Conservation (phyloP, 2,329 filamentous ascomycete species). For the Lomentospora prolificans region DNA sequence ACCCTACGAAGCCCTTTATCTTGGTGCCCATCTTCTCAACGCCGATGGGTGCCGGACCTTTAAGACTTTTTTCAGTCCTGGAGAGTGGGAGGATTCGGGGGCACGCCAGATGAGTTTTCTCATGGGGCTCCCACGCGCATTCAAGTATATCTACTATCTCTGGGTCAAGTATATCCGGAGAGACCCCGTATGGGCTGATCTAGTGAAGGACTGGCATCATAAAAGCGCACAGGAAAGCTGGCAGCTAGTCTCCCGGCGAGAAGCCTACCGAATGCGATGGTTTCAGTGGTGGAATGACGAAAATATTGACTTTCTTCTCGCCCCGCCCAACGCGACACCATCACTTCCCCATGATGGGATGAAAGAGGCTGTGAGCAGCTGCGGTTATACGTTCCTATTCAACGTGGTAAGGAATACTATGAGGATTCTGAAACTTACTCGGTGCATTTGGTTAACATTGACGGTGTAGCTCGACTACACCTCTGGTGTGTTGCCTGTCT, state of each 20-base stretch:
- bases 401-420: constrained; percentile 53
- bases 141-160: constrained; percentile 80
- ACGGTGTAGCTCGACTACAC: constrained; percentile 68
- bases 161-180: constrained; percentile 77
- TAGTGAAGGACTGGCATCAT: constrained; percentile 63
- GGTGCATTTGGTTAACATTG: constrained; percentile 7
- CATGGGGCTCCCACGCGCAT: constrained; percentile 59
- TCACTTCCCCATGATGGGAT: constrained; percentile 81
- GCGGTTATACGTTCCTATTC: constrained; percentile 89
- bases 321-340: constrained; percentile 82
- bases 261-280: constrained; percentile 68
- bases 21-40: constrained; percentile 74
- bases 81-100: constrained; percentile 72
- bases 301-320: constrained; percentile 67
- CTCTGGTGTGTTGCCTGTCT: constrained; percentile 72
- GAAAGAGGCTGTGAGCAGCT: constrained; percentile 74
- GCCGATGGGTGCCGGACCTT: constrained; percentile 77
- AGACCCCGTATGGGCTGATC: constrained; percentile 67
- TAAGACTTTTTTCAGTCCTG: constrained; percentile 62
- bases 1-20: constrained; percentile 63
- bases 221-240: constrained; percentile 73
- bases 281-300: constrained; percentile 75
- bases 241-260: constrained; percentile 67
- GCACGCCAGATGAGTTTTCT: constrained; percentile 65
- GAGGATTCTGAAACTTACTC: neutral